Evolutionary conservation across 805 yeast species (phyloP).

Genomic region (Ogataea glucozyma): DNA sequence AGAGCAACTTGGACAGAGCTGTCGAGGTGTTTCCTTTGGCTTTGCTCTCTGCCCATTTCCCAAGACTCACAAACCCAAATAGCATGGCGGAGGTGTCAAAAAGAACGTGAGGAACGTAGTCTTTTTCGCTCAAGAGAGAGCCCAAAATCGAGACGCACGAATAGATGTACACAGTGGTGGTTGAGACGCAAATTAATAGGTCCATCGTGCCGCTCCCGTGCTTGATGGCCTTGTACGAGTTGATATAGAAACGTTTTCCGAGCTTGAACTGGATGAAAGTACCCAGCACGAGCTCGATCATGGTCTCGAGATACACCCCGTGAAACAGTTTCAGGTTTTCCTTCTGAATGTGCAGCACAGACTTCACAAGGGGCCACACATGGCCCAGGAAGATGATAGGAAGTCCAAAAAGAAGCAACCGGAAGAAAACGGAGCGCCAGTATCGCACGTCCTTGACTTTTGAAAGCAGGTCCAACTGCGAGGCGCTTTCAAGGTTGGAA

Average conservation of each 20-base stretch:
- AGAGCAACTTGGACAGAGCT: conserved; percentile 77
- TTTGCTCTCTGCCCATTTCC: conserved; percentile 86
- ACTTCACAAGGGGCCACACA: conserved; percentile 43
- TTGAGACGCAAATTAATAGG: conserved; percentile 79
- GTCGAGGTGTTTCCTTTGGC: conserved; percentile 94
- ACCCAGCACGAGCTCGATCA: conserved; percentile 59
- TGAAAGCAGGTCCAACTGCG: conserved; percentile 70
- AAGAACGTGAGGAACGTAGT: conserved; percentile 61
- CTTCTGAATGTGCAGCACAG: conserved; percentile 18
- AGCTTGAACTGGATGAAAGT: conserved; percentile 62
- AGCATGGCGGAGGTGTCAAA: conserved; percentile 90
- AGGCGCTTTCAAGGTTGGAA: conserved; percentile 54
- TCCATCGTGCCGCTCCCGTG: conserved; percentile 90
- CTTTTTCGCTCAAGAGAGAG: conserved; percentile 44
- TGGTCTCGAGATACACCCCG: conserved; percentile 66
- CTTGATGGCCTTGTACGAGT: conserved; percentile 62
- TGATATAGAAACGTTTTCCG: conserved; percentile 67
- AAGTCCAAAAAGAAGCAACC: conserved; percentile 55
- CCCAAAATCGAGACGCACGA: conserved; percentile 63
- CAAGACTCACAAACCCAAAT: conserved; percentile 78
- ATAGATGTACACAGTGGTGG: conserved; percentile 73
- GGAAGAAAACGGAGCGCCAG: conserved; percentile 64
- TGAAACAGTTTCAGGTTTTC: conserved; percentile 31
- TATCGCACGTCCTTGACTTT: conserved; percentile 68
- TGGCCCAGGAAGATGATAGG: conserved; percentile 60